Conservation (phyloP, 2,329 filamentous ascomycete species). For the Neonectria hederae region DNA sequence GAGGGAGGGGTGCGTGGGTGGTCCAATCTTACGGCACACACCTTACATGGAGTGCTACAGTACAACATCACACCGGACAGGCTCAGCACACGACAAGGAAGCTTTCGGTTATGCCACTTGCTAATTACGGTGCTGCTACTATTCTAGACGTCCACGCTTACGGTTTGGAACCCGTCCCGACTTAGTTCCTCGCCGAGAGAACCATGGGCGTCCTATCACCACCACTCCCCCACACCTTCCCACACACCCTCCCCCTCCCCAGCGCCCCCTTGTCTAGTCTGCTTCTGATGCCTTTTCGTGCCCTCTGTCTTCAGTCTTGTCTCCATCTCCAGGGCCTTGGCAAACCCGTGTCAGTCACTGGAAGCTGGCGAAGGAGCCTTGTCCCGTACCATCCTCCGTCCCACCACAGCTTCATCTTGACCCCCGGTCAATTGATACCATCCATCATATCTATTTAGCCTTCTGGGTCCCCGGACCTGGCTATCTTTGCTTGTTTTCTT, state of each 20-base stretch:
- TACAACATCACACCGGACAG: not conserved
- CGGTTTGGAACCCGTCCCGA: not conserved
- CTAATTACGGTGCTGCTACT: not conserved
- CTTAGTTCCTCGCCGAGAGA: constrained; percentile 16
- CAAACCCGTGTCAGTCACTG: not conserved
- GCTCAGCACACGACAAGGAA: not conserved
- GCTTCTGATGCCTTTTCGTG: not conserved
- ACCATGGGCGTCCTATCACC: constrained; percentile 40
- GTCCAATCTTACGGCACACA: constrained; percentile 14
- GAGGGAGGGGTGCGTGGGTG: constrained; percentile 10
- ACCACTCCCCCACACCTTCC: constrained; percentile 37
- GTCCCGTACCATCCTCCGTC: constrained; percentile 3
- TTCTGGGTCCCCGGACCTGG: constrained; percentile 26
- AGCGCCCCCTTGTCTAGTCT: constrained; percentile 16
- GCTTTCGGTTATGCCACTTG: not conserved
- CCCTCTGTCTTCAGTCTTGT: not conserved
- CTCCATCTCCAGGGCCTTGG: constrained; percentile 1
- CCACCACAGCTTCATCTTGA: constrained; percentile 20
- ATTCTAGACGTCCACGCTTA: not conserved
- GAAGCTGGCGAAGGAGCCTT: constrained; percentile 3
- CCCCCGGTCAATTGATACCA: constrained; percentile 4
- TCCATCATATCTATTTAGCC: constrained; percentile 32
- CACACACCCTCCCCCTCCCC: constrained; percentile 35
- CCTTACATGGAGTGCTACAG: constrained; percentile 7
- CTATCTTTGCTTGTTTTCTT: not conserved